phyloP scores from a whole-genome alignment of 192 early-diverging fungal species.

The Linnemannia exigua region DNA sequence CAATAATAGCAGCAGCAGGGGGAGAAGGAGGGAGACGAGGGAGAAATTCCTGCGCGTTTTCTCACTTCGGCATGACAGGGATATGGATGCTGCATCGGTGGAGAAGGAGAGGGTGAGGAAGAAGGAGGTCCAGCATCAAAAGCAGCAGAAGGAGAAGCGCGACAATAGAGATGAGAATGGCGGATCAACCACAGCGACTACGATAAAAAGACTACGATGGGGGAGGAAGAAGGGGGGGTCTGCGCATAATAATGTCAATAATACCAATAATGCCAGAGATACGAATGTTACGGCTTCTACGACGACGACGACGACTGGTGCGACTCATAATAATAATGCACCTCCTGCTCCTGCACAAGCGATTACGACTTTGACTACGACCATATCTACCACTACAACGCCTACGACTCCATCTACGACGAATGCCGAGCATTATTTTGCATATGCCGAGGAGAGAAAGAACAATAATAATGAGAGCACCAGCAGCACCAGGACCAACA shows the following conservation, averaged over 20 bases:
- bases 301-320: neutral
- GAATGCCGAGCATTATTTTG: neutral
- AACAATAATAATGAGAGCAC: neutral
- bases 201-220: neutral
- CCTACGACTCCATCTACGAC: too few relatives aligned
- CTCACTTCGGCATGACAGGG: neutral
- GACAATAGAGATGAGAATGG: neutral
- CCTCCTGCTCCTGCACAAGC: too few relatives aligned
- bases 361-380: too few relatives aligned
- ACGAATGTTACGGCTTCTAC: neutral
- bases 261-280: too few relatives aligned
- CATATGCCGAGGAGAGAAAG: neutral
- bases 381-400: too few relatives aligned
- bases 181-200: neutral
- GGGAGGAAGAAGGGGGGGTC: neutral
- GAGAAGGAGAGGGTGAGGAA: neutral
- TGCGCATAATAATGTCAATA: neutral
- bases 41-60: neutral
- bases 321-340: neutral
- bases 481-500: neutral
- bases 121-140: neutral
- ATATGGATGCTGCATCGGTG: neutral
- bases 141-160: neutral
- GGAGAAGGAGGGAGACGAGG: neutral
- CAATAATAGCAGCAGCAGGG: neutral